These are phyloP conservation scores for Prinsepia uniflora DNA, from an alignment of 306 rosid species.

Conservation along the genomic window DNA sequence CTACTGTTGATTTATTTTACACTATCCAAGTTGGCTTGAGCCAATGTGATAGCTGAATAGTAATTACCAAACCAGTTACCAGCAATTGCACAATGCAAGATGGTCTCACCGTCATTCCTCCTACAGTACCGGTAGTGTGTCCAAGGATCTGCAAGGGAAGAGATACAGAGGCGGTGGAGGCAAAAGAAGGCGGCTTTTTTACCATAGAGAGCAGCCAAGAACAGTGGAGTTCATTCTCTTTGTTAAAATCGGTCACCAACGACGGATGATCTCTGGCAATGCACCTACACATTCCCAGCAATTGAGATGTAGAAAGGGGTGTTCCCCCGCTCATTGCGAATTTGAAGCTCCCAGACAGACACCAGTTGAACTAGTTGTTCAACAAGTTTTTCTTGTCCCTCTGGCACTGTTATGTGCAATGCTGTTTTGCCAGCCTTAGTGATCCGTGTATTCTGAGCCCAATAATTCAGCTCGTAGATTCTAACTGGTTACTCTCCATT, in stretches of 20 bases:
- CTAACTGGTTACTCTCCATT: neutral
- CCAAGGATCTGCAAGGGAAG: neutral
- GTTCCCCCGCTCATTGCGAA: neutral
- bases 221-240: neutral
- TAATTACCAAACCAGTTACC: no score
- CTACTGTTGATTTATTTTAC: no score
- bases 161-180: neutral
- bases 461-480: neutral
- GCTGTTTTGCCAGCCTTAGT: neutral
- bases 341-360: neutral
- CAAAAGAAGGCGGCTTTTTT: neutral
- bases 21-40: no score
- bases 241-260: fast-evolving
- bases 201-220: neutral
- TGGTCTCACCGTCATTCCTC: neutral
- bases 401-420: neutral
- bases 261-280: neutral
- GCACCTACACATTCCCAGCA: neutral
- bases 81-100: neutral
- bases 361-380: neutral
- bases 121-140: neutral
- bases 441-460: neutral
- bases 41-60: no score
- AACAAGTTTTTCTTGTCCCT: neutral
- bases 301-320: neutral